phyloP scores from a whole-genome alignment of 345 rosid genomes.

The Citrus mangshanensis region DNA sequence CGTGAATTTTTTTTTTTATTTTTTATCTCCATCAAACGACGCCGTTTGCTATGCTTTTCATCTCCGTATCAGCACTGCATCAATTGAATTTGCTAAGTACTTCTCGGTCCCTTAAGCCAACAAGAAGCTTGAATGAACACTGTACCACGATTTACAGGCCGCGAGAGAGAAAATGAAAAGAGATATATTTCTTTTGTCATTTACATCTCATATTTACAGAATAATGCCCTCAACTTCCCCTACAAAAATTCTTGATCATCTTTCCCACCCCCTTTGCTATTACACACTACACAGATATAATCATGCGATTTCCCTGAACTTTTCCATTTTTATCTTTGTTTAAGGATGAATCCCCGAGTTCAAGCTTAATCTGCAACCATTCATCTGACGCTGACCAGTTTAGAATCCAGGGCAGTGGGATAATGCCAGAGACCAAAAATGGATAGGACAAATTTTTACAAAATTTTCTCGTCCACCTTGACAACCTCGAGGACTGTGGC shows the following conservation, averaged over 20 bases:
- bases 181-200: constrained; percentile 18
- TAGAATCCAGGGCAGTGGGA: not conserved
- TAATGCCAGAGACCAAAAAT: not conserved
- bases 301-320: not conserved
- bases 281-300: not conserved
- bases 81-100: too few relatives aligned
- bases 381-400: not conserved
- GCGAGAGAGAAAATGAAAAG: not conserved
- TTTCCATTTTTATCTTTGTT: not conserved
- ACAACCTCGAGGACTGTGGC: constrained; percentile 65
- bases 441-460: not conserved
- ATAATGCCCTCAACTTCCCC: constrained; percentile 36
- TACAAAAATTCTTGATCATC: constrained; percentile 43
- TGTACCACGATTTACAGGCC: not conserved
- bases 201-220: constrained; percentile 67
- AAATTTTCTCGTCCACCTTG: constrained; percentile 25
- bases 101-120: too few relatives aligned
- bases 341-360: not conserved
- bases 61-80: too few relatives aligned
- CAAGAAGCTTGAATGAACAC: too few relatives aligned
- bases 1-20: too few relatives aligned
- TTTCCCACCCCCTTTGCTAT: constrained; percentile 1
- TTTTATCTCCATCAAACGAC: too few relatives aligned
- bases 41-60: too few relatives aligned
- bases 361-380: constrained; percentile 1